Base-by-base conservation (phyloP, 805 yeast genomes). In the Ogataea allantospora region DNA sequence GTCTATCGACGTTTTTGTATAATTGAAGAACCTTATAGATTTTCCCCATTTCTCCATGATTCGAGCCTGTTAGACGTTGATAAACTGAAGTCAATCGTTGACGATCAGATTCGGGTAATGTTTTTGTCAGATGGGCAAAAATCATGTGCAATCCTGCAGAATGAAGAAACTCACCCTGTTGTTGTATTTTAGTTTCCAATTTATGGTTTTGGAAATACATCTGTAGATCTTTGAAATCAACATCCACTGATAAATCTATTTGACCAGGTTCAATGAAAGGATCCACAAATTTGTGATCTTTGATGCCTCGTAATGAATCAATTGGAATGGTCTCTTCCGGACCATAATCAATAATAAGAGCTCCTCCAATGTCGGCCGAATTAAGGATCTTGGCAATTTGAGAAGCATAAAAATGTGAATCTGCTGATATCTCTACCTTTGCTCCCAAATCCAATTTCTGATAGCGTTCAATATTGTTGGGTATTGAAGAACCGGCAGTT, bases 191-290 rank as follows among this genome's bases (percentile, higher is more conserved):
- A 9, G 51, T 52, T 22, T 43, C 47, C 30, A 57, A 38, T 1
- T 48, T 41, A 46, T 53, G 32, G 28, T 46, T 40, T 33, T 39
- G 30, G 13, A 68, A 57, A 27, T 73, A 63, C 3, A 56, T 46
- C 10, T 61, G 62, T 35, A 87, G 58, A 16, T 82, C 81, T 19
- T 68, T 71, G 55, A 87, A 87, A 57, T 87, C 95, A 9, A 87
- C 95, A 55, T 87, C 95, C 0, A 83, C 80, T 0, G 95, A 83
- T 20, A 87, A 65, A 62, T 87, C 95, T 3, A 84, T 89, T 23
- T 77, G 73, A 1, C 95, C 95, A 0, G 93, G 93, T 10, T 69
- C 68, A n/a, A 58, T 66, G 42, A 84, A 81, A 1, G 95, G 95
- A 15, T 80, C 75, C 0, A 83, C 89, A 51, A 86, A 73, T 48